phyloP scores from a whole-genome alignment of 2,329 filamentous ascomycete genomes.

The Iodosphaeria phyllophila region DNA sequence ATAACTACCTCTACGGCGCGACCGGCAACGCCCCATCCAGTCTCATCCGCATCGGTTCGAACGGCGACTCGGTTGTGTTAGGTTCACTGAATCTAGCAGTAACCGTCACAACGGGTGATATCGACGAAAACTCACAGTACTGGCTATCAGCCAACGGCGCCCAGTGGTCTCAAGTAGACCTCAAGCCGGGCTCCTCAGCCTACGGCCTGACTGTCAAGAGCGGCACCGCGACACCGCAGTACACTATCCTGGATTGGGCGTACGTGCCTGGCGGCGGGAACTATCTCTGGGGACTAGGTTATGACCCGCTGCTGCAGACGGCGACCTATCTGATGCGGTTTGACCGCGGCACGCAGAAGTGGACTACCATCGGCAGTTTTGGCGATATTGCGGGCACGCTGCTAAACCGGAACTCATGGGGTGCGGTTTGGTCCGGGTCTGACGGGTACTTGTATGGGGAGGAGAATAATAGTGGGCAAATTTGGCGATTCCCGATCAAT shows the following conservation, averaged over 20 bases:
- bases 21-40: background rate
- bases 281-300: conserved; percentile 6
- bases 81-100: conserved; percentile 1
- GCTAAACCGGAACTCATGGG: conserved; percentile 2
- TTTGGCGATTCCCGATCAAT: conserved; percentile 7
- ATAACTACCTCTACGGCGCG: conserved; percentile 8
- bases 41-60: conserved; percentile 8
- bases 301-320: background rate
- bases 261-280: conserved; percentile 5
- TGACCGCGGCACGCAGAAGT: conserved; percentile 2
- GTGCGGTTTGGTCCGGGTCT: conserved; percentile 6
- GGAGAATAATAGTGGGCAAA: conserved; percentile 7
- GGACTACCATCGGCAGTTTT: conserved; percentile 3
- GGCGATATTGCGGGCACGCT: conserved; percentile 3
- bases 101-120: conserved; percentile 5
- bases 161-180: conserved; percentile 6
- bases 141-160: conserved; percentile 5
- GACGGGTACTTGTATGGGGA: conserved; percentile 6
- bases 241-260: conserved; percentile 6
- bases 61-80: conserved; percentile 4
- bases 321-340: conserved; percentile 5
- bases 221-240: conserved; percentile 1
- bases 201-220: conserved; percentile 3
- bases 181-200: conserved; percentile 5
- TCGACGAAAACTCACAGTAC: conserved; percentile 7